phyloP scores from a whole-genome alignment of 495 filamentous ascomycete genomes.

The Hyphodiscus hymeniophilus region DNA sequence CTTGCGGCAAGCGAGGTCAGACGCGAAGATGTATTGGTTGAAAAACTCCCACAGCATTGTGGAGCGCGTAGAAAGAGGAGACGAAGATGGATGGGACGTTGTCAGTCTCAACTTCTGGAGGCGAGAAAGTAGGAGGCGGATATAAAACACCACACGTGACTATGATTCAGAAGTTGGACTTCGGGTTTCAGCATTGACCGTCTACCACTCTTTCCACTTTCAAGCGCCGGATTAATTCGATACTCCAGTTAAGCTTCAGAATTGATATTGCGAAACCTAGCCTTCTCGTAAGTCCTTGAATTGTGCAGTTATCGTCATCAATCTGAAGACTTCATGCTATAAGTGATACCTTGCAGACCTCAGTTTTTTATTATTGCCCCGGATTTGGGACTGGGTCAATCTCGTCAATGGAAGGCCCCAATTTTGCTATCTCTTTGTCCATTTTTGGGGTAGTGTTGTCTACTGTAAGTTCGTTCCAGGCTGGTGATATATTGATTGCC shows the following conservation, averaged over 20 bases:
- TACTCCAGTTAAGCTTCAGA: not conserved
- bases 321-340: not conserved
- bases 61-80: not conserved
- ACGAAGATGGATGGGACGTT: conserved; percentile 6
- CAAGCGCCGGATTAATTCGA: not conserved
- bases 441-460: not conserved
- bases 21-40: not conserved
- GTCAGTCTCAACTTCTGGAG: conserved; percentile 14
- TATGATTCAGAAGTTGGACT: not conserved
- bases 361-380: no score
- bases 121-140: conserved; percentile 8
- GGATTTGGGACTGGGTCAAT: no score
- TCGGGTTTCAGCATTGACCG: not conserved
- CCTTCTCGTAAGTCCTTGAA: not conserved
- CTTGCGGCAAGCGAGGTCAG: not conserved
- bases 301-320: conserved; percentile 3
- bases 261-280: not conserved
- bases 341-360: not conserved
- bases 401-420: no score
- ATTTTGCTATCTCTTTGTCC: not conserved
- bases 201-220: no score
- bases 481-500: not conserved
- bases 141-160: conserved; percentile 9
- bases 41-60: not conserved
- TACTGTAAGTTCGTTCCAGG: no score